Base-by-base conservation (phyloP, 1,284 basidiomycete genomes). In the Amylostereum areolatum region DNA sequence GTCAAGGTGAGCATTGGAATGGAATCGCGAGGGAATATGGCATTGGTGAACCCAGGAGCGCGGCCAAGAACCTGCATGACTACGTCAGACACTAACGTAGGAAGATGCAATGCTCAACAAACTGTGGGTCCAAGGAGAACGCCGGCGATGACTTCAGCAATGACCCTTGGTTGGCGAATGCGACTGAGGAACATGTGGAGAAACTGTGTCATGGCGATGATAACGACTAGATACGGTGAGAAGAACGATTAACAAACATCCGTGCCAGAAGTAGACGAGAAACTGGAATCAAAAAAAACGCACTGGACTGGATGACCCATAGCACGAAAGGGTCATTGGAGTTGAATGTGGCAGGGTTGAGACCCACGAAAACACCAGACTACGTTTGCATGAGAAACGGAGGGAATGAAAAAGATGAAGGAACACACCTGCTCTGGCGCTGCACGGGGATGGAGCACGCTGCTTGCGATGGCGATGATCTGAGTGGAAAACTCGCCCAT, bases 141-240 rank as follows among this genome's bases (percentile, higher is more conserved):
- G 36, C 91, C 92, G 3, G 82, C 88, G 52, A 94, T 85, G 58
- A 95, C 85, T 66, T 95, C 92, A 50, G 91, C 85, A 51, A 94
- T 92, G 59, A 95, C 92, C 43, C 83, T 76, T 4, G 92, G 92
- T 64, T 95, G 91, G 40, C 84, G 80, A 50, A 93, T 80, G 46
- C 77, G 82, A 30, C 70, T 63, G 30, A 92, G 74, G 45, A 74
- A 57, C 45, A 85, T 67, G 2, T 81, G 75, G 10, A 94, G 78
- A 5, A 86, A 58, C 59, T 91, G 87, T 45, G 82, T 85, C 70
- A 91, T 80, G 45, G 70, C 67, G 55, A 93, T 77, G 70, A 92
- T 92, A 55, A 92, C 77, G 36, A 78, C 80, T 77, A 54, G 48
- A 63, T 6, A 31, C 54, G 18, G 24, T 57, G 47, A 59, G 33